Evolutionary conservation across 1,284 basidiomycete species (phyloP), one percentile per base, ranked within the genome.

Genomic region (Cystobasidium sp.): DNA sequence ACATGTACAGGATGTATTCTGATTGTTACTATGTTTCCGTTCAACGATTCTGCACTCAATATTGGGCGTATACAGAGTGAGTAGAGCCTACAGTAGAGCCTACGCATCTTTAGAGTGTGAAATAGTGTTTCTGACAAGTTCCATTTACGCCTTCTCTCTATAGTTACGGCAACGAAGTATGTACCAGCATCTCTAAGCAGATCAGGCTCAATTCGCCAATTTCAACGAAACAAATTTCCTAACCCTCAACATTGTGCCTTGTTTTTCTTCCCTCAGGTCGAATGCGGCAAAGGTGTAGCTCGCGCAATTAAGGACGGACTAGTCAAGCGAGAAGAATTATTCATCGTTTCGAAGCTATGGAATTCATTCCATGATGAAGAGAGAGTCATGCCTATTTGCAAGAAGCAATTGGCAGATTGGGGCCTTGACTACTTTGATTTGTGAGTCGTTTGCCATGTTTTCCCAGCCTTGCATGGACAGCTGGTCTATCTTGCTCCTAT

Each of bases 341-440:
- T 79, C 76, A 41, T 74, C 59, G 58, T 59, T 43, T 72, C 77
- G 53, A 79, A 91, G 88, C 85, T 92, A 52, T 92, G 91, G 91
- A 92, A 92, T 83, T 91, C 90, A 6, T 90, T 89, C 84, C 90
- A 92, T 80, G 87, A 87, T 52, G 85, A 85, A 76, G 88, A 90
- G 68, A n/a, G 51, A 51, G 64, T 66, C 9, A 88, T 89, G 80
- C 80, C 84, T 52, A 79, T 86, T 9, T 83, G 86, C 53, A 86
- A 86, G 81, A 84, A 86, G 82, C 91, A 92, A 79, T 87, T 93
- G 43, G 83, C 82, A 4, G 85, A 87, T 77, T 93, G 91, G 91
- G 90, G 90, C 22, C 84, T 92, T 68, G 89, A 90, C 56, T 91
- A 80, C 77, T 81, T 81, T 75, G 80, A 81, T 68, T 77, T 80